Percentiles rank a stretch among this genome's conserved stretches.
Conservation (phyloP, 2,329 filamentous ascomycete species). For the Fusarium sp. region DNA sequence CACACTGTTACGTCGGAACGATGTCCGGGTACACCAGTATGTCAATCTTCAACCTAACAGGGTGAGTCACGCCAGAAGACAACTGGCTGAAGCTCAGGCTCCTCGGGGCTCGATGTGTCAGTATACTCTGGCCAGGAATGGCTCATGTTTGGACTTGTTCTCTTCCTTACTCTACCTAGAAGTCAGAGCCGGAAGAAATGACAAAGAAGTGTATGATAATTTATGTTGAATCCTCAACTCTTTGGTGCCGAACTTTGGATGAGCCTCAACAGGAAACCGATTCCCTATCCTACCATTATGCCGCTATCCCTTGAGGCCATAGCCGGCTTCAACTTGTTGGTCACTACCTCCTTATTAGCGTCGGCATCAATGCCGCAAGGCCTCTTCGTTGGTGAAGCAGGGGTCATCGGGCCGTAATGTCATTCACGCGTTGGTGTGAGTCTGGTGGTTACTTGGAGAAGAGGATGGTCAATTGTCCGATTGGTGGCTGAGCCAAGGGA, state of each 20-base stretch:
- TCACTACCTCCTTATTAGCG: neutral
- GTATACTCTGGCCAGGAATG: neutral
- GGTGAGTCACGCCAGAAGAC: neutral
- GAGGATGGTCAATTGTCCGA: neutral
- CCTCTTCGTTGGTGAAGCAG: neutral
- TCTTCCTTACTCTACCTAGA: neutral
- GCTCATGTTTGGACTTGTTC: neutral
- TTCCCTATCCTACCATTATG: neutral
- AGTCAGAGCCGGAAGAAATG: neutral
- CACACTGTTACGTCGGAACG: neutral
- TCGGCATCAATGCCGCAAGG: neutral
- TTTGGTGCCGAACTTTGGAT: neutral
- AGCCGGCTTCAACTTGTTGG: neutral
- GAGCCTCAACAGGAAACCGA: neutral
- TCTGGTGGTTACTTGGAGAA: neutral
- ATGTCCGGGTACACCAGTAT: slow-evolving; percentile 1
- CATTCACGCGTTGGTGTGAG: neutral
- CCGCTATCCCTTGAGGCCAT: neutral
- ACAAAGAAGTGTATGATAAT: neutral
- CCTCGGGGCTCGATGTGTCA: neutral
- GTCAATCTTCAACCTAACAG: neutral
- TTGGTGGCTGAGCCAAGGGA: neutral
- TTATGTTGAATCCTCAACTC: neutral
- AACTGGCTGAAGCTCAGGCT: neutral
- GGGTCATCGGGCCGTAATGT: neutral